Evolutionary conservation across 352 stramenopile genomes (phyloP), one percentile per base, ranked within the genome.

Genomic region (Phytopythium boreale): DNA sequence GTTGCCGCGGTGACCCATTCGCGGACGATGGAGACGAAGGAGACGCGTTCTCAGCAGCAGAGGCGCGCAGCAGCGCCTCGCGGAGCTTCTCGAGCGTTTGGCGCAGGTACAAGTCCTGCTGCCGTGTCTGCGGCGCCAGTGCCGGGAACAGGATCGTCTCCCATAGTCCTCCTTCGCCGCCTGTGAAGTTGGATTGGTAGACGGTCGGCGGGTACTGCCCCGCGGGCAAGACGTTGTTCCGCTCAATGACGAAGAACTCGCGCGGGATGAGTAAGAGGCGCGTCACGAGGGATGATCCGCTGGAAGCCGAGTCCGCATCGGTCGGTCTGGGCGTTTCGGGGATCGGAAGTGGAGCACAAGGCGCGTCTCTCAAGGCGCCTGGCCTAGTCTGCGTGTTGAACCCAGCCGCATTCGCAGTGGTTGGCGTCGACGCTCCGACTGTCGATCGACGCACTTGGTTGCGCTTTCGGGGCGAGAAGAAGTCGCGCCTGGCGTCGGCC

Each of bases 221-320:
- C 43, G 74, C 59, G 1, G 84, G 64, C 8, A 88, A 57, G n/a
- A 94, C 69, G 22, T 69, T 75, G 59, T 89, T 82, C 17, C 78
- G 89, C 68, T 94, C 85, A 36, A 94, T 29, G 31, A 94, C 72
- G 46, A 91, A 92, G 56, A 91, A 93, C 62, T 94, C 82, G 56
- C 82, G 79, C 2, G 85, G 85, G 51, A 94, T 84, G 70, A 80
- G 75, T 1, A 75, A 74, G 31, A 85, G 72, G 20, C 69, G 43
- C 5, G 67, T 68, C 41, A 81, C 55, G 57, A 61, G 24, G 14
- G 26, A 34, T 31, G 56, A 22, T 39, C 47, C n/a, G 59, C 26
- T 62, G 20, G 17, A 9, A 20, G 9, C 36, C 14, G 15, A 14
- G 8, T 39, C 51, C 2, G 27, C 19, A 19, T 58, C 51, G 51